A percentile compares a stretch with the other conserved stretches of the same genome.
Conservation (phyloP, 2,329 filamentous ascomycete genomes). For the Pseudocercospora ulei region DNA sequence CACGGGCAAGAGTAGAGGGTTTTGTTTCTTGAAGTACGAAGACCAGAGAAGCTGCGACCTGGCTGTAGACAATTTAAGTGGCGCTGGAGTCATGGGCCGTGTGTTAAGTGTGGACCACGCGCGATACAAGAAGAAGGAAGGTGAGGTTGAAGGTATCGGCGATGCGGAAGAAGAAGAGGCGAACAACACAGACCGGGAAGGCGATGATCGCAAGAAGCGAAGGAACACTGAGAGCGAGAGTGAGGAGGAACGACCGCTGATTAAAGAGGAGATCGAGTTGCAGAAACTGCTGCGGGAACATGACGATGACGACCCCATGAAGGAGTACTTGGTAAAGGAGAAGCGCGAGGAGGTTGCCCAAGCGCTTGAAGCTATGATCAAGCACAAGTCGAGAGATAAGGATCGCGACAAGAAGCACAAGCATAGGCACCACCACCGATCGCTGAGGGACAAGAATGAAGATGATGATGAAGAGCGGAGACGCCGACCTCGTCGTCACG, state of each 20-base stretch:
- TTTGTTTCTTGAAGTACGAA: conserved; percentile 95
- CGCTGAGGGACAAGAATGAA: background rate
- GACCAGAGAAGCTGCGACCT: conserved; percentile 93
- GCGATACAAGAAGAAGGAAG: conserved; percentile 78
- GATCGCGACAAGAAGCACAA: conserved; percentile 18
- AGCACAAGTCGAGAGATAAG: conserved; percentile 42
- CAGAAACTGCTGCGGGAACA: conserved; percentile 58
- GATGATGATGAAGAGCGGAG: conserved; percentile 1
- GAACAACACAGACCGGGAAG: conserved; percentile 34
- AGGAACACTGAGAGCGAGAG: conserved; percentile 37
- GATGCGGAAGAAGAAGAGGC: conserved; percentile 50
- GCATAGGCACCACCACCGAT: conserved; percentile 11
- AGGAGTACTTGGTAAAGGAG: conserved; percentile 74
- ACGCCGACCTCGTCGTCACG: conserved; percentile 5
- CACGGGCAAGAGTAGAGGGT: conserved; percentile 87
- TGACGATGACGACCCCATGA: conserved; percentile 97
- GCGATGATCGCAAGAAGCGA: conserved; percentile 41
- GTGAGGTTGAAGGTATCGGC: conserved; percentile 39
- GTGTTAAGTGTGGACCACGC: conserved; percentile 84
- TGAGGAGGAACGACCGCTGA: conserved; percentile 49
- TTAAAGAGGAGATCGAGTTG: conserved; percentile 75
- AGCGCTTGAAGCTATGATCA: conserved; percentile 51
- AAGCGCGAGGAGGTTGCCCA: conserved; percentile 79
- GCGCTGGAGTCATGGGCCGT: conserved; percentile 70
- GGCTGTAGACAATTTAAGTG: conserved; percentile 90